Conservation (phyloP, 257 asterid genomes). For the Salvia hispanica region DNA sequence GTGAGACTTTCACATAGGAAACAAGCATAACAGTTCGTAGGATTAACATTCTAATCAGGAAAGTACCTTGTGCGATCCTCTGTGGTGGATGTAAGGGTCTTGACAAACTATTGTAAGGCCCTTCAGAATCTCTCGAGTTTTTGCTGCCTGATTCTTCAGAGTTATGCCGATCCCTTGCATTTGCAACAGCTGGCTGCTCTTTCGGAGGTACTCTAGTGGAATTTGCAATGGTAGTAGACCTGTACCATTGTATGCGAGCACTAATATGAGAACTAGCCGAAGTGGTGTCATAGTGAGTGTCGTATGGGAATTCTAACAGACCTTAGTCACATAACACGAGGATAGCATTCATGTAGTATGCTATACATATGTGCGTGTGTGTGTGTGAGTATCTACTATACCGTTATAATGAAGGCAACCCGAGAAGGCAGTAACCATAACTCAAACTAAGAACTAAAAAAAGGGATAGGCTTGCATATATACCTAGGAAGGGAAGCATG, state of each 20-base stretch:
- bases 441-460: not conserved
- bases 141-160: conserved; percentile 55
- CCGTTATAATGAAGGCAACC: not conserved
- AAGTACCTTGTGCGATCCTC: conserved; percentile 58
- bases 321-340: not conserved
- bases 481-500: conserved; percentile 90
- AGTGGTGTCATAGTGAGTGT: too few species aligned
- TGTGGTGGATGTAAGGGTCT: conserved; percentile 61
- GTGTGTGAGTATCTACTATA: not conserved
- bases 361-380: not conserved
- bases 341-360: not conserved
- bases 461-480: conserved; percentile 11
- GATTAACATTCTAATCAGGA: conserved; percentile 9
- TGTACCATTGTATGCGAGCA: conserved; percentile 28
- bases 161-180: conserved; percentile 46
- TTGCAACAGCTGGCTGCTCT: conserved; percentile 49
- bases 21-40: not conserved
- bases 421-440: conserved; percentile 5
- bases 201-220: conserved; percentile 56
- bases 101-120: conserved; percentile 44
- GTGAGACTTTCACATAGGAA: not conserved
- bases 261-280: not conserved
- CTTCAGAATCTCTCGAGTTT: conserved; percentile 55
- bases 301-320: not conserved
- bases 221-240: conserved; percentile 76